phyloP scores from a whole-genome alignment of 1,284 basidiomycete genomes.

The Ceratobasidium theobromae region DNA sequence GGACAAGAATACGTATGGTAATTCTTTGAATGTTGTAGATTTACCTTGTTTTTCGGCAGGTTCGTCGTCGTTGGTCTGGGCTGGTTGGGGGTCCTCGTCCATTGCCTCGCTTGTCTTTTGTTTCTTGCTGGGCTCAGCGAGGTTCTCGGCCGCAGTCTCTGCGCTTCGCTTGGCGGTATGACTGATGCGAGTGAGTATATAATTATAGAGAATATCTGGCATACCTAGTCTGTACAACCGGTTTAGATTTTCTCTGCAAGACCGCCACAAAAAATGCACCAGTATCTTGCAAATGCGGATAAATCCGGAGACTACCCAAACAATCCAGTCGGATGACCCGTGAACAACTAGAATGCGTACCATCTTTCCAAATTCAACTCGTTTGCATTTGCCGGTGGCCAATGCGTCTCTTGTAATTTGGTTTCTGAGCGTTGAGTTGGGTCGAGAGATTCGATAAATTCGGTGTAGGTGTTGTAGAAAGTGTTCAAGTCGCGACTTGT shows the following conservation, averaged over 20 bases:
- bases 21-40: constrained; percentile 72
- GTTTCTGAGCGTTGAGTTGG: constrained; percentile 51
- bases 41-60: constrained; percentile 49
- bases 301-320: constrained; percentile 70
- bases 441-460: constrained; percentile 55
- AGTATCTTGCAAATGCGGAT: constrained; percentile 95
- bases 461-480: constrained; percentile 55
- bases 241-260: constrained; percentile 56
- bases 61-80: constrained; percentile 46
- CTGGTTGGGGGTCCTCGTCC: constrained; percentile 41
- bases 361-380: constrained; percentile 67
- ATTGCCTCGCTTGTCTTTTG: constrained; percentile 44
- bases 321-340: not conserved
- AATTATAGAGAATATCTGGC: not conserved
- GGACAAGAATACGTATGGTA: constrained; percentile 82
- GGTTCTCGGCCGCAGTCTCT: constrained; percentile 48
- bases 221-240: not conserved
- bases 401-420: constrained; percentile 71
- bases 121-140: constrained; percentile 36
- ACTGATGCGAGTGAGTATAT: not conserved
- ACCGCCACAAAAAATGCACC: constrained; percentile 98
- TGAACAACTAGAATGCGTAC: constrained; percentile 45
- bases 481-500: constrained; percentile 40
- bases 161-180: constrained; percentile 44
- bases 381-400: constrained; percentile 71